Percentiles rank a stretch among this genome's conserved stretches.
These are phyloP conservation scores for Solanum chacoense DNA, from an alignment of 305 asterid species.

Conservation along the genomic window DNA sequence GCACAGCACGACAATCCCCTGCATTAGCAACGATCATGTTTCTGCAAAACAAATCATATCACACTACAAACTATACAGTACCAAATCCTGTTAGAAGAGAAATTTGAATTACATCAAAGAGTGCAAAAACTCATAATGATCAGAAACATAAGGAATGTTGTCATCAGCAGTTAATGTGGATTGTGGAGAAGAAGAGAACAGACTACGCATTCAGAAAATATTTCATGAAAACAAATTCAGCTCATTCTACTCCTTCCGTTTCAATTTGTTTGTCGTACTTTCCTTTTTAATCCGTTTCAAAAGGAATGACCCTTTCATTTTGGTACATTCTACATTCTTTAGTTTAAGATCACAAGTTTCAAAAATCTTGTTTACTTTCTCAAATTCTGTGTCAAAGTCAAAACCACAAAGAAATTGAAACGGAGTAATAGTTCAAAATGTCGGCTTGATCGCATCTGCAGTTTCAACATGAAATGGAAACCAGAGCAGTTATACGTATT, in stretches of 20 bases:
- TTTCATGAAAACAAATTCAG: neutral
- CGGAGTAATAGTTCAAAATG: neutral
- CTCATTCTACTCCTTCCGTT: neutral
- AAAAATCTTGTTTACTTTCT: neutral
- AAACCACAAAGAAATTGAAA: neutral
- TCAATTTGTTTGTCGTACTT: neutral
- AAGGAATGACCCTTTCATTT: neutral
- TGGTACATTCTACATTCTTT: neutral
- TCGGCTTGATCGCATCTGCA: neutral
- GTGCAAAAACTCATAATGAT: neutral
- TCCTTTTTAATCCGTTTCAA: neutral
- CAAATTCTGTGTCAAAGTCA: neutral
- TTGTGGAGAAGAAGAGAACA: neutral
- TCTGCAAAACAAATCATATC: constrained; percentile 15
- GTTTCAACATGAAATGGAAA: neutral
- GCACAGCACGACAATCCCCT: constrained; percentile 89
- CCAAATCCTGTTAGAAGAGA: neutral
- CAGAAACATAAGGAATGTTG: neutral
- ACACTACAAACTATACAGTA: neutral
- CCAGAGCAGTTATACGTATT: neutral
- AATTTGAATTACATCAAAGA: neutral
- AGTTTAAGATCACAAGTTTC: neutral
- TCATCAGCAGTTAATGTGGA: neutral
- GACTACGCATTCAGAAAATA: neutral
- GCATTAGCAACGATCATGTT: constrained; percentile 68